Percentiles rank a stretch among this genome's conserved stretches.
Evolutionary conservation across 1,284 basidiomycete genomes (phyloP).

Genomic region (Pseudozyma hubeiensis): DNA sequence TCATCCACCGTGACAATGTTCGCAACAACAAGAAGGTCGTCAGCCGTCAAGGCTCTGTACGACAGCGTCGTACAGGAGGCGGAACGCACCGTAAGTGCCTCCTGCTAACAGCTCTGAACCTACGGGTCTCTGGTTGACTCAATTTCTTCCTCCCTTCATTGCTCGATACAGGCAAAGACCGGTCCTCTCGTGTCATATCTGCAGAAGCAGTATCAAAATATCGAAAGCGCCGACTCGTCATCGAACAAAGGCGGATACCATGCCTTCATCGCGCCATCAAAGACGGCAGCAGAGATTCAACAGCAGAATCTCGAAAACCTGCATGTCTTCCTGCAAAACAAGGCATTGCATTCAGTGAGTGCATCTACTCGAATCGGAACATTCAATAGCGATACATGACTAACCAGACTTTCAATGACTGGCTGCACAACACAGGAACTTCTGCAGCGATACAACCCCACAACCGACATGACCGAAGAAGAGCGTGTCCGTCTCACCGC

Average conservation of each 20-base stretch:
- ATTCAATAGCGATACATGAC: neutral
- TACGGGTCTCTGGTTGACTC: neutral
- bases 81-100: slow-evolving; percentile 23
- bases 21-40: slow-evolving; percentile 25
- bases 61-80: slow-evolving; percentile 35
- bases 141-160: neutral
- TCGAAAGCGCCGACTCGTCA: neutral
- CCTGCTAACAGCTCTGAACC: neutral
- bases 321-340: slow-evolving; percentile 78
- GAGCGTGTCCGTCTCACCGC: slow-evolving; percentile 86
- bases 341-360: slow-evolving; percentile 75
- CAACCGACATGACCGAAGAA: slow-evolving; percentile 80
- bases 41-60: slow-evolving; percentile 33
- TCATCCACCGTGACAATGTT: slow-evolving; percentile 20
- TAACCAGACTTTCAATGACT: slow-evolving; percentile 72
- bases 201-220: slow-evolving; percentile 29
- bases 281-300: slow-evolving; percentile 28
- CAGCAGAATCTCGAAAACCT: slow-evolving; percentile 73
- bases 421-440: slow-evolving; percentile 70
- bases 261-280: slow-evolving; percentile 29
- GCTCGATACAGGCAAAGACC: slow-evolving; percentile 19
- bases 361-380: too few species aligned
- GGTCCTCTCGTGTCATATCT: slow-evolving; percentile 38
- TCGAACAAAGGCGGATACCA: slow-evolving; percentile 13
- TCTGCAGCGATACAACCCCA: slow-evolving; percentile 79